Evolutionary conservation across 805 yeast genomes (phyloP).

Genomic region (Candida taoyuanica): DNA sequence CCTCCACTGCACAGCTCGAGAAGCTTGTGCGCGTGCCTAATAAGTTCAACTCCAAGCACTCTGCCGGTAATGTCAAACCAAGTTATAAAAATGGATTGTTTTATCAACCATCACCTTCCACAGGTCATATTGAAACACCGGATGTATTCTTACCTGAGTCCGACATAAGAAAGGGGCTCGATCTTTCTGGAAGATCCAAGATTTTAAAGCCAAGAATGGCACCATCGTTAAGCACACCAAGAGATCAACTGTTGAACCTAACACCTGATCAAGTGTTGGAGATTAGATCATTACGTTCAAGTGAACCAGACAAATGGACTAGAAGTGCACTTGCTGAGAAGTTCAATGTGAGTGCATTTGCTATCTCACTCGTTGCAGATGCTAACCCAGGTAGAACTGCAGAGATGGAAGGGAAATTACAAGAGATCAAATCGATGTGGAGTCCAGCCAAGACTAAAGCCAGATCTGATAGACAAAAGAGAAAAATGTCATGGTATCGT

Average conservation of each 20-base stretch:
- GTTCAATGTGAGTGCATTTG: constrained; percentile 47
- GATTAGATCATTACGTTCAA: constrained; percentile 49
- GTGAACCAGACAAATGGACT: constrained; percentile 61
- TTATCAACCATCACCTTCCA: constrained; percentile 60
- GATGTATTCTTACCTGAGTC: constrained; percentile 57
- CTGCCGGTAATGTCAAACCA: constrained; percentile 55
- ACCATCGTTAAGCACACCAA: constrained; percentile 36
- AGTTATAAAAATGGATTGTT: constrained; percentile 54
- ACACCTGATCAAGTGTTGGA: constrained; percentile 53
- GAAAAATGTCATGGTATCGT: constrained; percentile 61
- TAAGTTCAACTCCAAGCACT: constrained; percentile 54
- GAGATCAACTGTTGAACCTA: constrained; percentile 46
- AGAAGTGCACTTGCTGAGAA: constrained; percentile 56
- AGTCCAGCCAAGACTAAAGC: constrained; percentile 42
- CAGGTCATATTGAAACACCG: constrained; percentile 54
- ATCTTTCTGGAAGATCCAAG: constrained; percentile 23
- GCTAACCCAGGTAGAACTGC: constrained; percentile 34
- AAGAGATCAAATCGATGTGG: constrained; percentile 45
- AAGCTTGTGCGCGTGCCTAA: constrained; percentile 39
- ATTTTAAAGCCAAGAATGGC: constrained; percentile 20
- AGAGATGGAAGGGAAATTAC: constrained; percentile 45
- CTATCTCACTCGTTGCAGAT: constrained; percentile 52
- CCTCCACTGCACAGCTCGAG: constrained; percentile 2
- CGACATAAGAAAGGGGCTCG: constrained; percentile 50
- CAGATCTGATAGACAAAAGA: constrained; percentile 51